Percentiles rank a stretch among this genome's conserved stretches.
Evolutionary conservation across 176 grass and related monocot species (phyloP).

Genomic region (Zizania latifolia): DNA sequence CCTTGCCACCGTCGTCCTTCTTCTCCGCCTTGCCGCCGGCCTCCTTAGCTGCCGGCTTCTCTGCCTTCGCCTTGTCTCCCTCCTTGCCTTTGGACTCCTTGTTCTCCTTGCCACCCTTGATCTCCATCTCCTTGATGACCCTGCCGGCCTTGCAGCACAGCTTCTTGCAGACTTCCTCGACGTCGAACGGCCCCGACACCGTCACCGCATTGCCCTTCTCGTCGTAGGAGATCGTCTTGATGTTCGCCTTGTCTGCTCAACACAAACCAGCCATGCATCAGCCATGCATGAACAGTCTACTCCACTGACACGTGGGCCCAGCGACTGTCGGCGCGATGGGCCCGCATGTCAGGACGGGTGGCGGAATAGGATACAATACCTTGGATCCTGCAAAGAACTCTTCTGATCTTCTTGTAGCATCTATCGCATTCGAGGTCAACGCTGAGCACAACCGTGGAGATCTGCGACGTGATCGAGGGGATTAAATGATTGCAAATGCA

Average conservation of each 20-base stretch:
- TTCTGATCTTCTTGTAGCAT: constrained; percentile 91
- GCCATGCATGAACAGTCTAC: too few relatives aligned
- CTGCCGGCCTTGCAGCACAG: constrained; percentile 52
- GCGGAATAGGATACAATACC: constrained; percentile 41
- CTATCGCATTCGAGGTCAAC: constrained; percentile 71
- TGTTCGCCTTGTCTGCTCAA: constrained; percentile 53
- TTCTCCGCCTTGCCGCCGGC: constrained; percentile 14
- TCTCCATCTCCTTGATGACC: constrained; percentile 60
- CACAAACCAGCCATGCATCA: neutral
- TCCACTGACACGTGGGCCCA: neutral
- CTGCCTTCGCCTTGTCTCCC: constrained; percentile 16
- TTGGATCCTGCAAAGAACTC: constrained; percentile 75
- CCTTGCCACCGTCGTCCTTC: constrained; percentile 12
- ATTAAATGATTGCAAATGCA: constrained; percentile 28
- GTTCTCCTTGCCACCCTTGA: constrained; percentile 51
- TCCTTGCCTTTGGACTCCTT: constrained; percentile 24
- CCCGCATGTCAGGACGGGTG: too few relatives aligned
- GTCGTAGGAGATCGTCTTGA: constrained; percentile 67
- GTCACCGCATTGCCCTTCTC: constrained; percentile 68
- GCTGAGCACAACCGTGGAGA: constrained; percentile 64
- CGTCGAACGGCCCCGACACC: constrained; percentile 70
- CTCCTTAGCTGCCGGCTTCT: constrained; percentile 24
- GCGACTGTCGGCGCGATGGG: too few relatives aligned
- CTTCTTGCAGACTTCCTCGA: constrained; percentile 46
- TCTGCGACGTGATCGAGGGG: constrained; percentile 35